Percentiles rank a stretch among this genome's conserved stretches.
Conservation (phyloP, 2,329 filamentous ascomycete species). For the Ophiobolus disseminans region DNA sequence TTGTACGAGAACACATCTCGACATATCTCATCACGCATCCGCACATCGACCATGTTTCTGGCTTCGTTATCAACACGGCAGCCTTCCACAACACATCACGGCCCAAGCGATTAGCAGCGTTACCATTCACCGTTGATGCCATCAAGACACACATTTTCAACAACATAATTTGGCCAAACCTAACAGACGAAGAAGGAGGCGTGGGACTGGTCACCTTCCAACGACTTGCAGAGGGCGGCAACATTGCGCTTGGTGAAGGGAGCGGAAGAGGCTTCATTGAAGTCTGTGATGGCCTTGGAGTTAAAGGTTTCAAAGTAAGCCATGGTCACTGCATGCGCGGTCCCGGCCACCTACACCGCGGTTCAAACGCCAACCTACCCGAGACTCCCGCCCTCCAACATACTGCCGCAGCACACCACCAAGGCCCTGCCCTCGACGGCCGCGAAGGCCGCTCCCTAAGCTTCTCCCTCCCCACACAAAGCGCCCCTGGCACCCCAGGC, state of each 20-base stretch:
- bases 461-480: slow-evolving; percentile 44
- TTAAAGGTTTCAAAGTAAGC: slow-evolving; percentile 85
- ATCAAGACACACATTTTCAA: slow-evolving; percentile 97
- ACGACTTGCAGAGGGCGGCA: slow-evolving; percentile 86
- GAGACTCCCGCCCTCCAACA: slow-evolving; percentile 43
- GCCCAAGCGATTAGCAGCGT: slow-evolving; percentile 83
- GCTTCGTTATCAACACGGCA: slow-evolving; percentile 92
- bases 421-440: slow-evolving; percentile 20
- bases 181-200: slow-evolving; percentile 94
- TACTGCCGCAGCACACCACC: slow-evolving; percentile 26
- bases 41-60: slow-evolving; percentile 93
- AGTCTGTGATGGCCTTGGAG: slow-evolving; percentile 85
- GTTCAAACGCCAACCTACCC: slow-evolving; percentile 51
- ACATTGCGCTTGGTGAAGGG: slow-evolving; percentile 80
- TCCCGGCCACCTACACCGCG: slow-evolving; percentile 50
- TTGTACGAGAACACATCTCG: slow-evolving; percentile 81
- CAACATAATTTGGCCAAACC: slow-evolving; percentile 95
- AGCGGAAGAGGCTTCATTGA: slow-evolving; percentile 84
- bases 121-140: slow-evolving; percentile 88
- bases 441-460: slow-evolving; percentile 43
- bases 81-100: slow-evolving; percentile 76
- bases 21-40: slow-evolving; percentile 94
- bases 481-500: slow-evolving; percentile 46
- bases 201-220: slow-evolving; percentile 91
- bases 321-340: slow-evolving; percentile 88